Conservation (phyloP, 177 flowering plant genomes). For the Telopea speciosissima region DNA sequence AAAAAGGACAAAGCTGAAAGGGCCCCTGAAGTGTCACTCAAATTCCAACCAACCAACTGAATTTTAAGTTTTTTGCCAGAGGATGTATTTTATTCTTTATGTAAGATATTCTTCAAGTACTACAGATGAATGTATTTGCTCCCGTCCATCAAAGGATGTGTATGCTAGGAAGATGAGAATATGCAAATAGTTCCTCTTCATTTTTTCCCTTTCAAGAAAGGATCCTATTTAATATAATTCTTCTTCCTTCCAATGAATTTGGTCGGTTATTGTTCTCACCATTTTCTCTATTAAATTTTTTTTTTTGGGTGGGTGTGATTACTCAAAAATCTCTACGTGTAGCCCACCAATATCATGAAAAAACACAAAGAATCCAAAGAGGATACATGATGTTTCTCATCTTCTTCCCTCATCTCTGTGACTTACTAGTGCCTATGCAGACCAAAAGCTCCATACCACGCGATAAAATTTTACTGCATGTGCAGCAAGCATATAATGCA, state of each 20-base stretch:
- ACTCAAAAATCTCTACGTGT: neutral
- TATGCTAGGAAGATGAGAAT: neutral
- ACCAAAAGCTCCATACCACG: too few species aligned
- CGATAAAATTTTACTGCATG: neutral
- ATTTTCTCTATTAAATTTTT: too few species aligned
- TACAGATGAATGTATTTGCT: neutral
- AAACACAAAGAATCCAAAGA: neutral
- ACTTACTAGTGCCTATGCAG: too few species aligned
- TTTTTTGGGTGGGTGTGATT: too few species aligned
- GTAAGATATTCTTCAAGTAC: neutral
- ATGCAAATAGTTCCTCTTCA: neutral
- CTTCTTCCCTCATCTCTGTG: too few species aligned
- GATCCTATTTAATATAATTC: neutral
- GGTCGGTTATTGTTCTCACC: too few species aligned
- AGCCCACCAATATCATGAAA: neutral
- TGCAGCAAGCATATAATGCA: too few species aligned
- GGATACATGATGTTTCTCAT: neutral
- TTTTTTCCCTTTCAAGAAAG: neutral
- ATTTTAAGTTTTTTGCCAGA: neutral
- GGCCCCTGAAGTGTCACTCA: neutral
- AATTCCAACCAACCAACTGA: neutral
- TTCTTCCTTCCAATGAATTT: neutral
- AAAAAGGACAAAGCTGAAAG: too few species aligned
- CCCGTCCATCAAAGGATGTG: neutral
- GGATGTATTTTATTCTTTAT: neutral